These are phyloP conservation scores for Fusarium decemcellulare DNA, from an alignment of 2,329 filamentous ascomycete species.

Conservation along the genomic window DNA sequence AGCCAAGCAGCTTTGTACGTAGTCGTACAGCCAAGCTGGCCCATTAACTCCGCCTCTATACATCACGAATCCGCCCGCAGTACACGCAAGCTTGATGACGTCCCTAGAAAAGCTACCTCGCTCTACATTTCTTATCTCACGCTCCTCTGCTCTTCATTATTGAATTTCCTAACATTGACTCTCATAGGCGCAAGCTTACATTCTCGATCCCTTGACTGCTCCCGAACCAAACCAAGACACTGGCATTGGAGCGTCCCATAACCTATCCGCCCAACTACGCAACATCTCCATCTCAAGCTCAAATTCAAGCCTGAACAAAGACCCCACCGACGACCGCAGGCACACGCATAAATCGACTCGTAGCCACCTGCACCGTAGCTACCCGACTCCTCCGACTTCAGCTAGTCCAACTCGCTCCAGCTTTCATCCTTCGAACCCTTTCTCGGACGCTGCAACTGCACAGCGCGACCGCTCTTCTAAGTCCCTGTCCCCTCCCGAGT, in stretches of 20 bases:
- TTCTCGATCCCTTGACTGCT: slow-evolving; percentile 78
- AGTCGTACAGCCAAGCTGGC: slow-evolving; percentile 16
- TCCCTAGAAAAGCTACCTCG: slow-evolving; percentile 24
- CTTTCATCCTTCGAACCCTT: slow-evolving; percentile 63
- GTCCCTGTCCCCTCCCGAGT: slow-evolving; percentile 36
- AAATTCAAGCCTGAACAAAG: slow-evolving; percentile 24
- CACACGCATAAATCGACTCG: slow-evolving; percentile 19
- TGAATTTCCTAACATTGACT: slow-evolving; percentile 17
- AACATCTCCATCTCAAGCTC: slow-evolving; percentile 34
- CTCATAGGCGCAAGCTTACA: slow-evolving; percentile 72
- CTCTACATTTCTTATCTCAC: slow-evolving; percentile 7
- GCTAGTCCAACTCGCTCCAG: slow-evolving; percentile 64
- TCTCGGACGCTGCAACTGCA: slow-evolving; percentile 41
- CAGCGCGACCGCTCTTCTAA: slow-evolving; percentile 34
- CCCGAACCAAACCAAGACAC: slow-evolving; percentile 78
- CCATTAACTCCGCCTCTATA: slow-evolving; percentile 10
- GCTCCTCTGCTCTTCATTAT: neutral
- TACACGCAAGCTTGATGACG: slow-evolving; percentile 45
- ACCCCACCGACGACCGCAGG: slow-evolving; percentile 7
- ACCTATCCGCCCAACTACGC: slow-evolving; percentile 38
- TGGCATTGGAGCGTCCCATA: slow-evolving; percentile 55
- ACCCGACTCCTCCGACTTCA: slow-evolving; percentile 68
- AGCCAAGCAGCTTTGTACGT: neutral
- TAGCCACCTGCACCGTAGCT: slow-evolving; percentile 27
- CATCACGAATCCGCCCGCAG: slow-evolving; percentile 23